Evolutionary conservation across 1,284 basidiomycete species (phyloP).

Genomic region (Leccinum subrobustum): DNA sequence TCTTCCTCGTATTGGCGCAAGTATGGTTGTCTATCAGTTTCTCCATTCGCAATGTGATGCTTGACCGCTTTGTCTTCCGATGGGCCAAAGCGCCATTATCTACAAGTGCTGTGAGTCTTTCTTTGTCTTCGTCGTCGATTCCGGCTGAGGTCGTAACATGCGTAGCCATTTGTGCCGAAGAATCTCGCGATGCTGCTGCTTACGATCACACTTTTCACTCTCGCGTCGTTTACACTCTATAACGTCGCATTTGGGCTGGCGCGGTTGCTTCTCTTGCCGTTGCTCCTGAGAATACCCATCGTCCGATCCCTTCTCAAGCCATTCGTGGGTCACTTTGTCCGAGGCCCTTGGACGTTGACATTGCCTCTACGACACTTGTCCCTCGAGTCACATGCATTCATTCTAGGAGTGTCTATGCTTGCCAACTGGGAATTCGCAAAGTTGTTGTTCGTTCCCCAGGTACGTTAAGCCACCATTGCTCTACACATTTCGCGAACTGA

Average conservation of each 20-base stretch:
- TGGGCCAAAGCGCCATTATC: constrained; percentile 23
- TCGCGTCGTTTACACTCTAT: constrained; percentile 40
- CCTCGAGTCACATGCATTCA: constrained; percentile 48
- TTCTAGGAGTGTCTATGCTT: constrained; percentile 48
- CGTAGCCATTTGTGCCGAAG: constrained; percentile 25
- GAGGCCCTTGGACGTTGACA: constrained; percentile 52
- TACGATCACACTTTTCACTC: constrained; percentile 41
- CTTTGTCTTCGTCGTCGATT: neutral
- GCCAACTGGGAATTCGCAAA: constrained; percentile 63
- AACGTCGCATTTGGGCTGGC: constrained; percentile 43
- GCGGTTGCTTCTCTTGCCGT: constrained; percentile 45
- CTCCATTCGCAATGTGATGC: constrained; percentile 52
- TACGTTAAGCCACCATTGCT: constrained; percentile 18
- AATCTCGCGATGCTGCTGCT: constrained; percentile 30
- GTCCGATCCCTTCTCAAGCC: constrained; percentile 51
- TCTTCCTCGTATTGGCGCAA: constrained; percentile 59
- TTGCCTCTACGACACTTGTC: constrained; percentile 47
- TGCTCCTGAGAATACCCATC: constrained; percentile 53
- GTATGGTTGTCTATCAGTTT: constrained; percentile 45
- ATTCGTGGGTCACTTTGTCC: constrained; percentile 60
- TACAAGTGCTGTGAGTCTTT: constrained; percentile 20
- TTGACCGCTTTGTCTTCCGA: constrained; percentile 55
- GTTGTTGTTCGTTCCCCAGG: constrained; percentile 55
- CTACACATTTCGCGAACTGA: constrained; percentile 1
- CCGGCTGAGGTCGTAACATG: neutral